Evolutionary conservation across 106 monocot genomes (phyloP).

Genomic region (Dendrobium officinale): DNA sequence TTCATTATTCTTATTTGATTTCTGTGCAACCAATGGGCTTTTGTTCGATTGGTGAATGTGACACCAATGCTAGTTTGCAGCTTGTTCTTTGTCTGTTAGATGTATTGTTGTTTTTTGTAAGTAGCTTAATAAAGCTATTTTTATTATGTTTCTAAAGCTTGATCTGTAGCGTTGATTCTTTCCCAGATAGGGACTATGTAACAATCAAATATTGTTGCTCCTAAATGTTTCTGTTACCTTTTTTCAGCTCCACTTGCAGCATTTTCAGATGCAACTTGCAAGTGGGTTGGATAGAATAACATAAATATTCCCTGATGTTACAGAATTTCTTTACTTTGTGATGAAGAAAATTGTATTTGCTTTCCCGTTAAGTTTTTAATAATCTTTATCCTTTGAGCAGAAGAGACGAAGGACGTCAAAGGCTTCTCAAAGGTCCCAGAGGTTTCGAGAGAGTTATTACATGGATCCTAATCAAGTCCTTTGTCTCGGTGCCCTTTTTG

Average conservation of each 20-base stretch:
- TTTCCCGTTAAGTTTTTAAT: not conserved
- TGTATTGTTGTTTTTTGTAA: not conserved
- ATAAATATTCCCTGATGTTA: not conserved
- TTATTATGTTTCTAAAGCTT: not conserved
- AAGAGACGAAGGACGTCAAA: conserved; percentile 45
- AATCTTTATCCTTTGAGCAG: conserved; percentile 23
- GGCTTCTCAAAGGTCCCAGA: conserved; percentile 37
- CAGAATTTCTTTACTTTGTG: not conserved
- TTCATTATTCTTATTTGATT: not conserved
- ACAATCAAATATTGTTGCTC: not conserved
- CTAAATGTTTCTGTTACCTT: not conserved
- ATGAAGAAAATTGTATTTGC: not conserved
- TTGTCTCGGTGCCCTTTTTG: conserved; percentile 91
- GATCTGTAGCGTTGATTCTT: not conserved
- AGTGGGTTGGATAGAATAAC: not conserved
- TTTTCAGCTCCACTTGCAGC: not conserved
- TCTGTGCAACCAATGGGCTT: not conserved
- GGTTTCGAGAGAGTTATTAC: conserved; percentile 84
- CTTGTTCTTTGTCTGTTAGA: not conserved
- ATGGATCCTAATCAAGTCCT: conserved; percentile 95
- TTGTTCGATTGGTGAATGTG: not conserved
- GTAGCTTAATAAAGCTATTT: not conserved
- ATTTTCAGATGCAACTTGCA: not conserved
- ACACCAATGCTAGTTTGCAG: conserved; percentile 4
- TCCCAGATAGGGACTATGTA: not conserved